Evolutionary conservation across 2,329 filamentous ascomycete species (phyloP), one percentile per base, ranked within the genome.

Genomic region (Cladophialophora bantiana): DNA sequence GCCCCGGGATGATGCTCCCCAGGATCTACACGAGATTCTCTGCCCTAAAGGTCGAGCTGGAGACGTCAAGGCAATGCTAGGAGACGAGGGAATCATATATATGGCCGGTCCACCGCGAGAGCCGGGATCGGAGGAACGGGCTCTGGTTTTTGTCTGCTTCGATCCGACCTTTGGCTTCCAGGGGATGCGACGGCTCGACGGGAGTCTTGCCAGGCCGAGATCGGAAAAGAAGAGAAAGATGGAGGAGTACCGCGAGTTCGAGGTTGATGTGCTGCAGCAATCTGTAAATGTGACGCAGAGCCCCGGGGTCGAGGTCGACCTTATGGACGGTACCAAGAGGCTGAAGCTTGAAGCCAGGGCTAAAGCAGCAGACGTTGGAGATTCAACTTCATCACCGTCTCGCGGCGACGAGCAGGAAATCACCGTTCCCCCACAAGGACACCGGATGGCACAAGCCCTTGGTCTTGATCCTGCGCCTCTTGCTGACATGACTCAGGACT

Each of bases 81-180:
- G 80, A 26, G 79, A 81, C 50, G 75, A 79, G 12, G 78, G 79
- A 1, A 70, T 81, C 18, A 65, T 81, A 18, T 81, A 81, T 65
- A 78, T 78, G 1, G 74, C 78, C 7, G 73, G 78, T 7, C 72
- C 74, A 3, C 68, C 74, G 0, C 64, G 52, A 1, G 55, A 60
- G n/a, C 45, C 59, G 34, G 74, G 70, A 5, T 62, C 74, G 1
- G 52, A 66, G 6, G 70, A 77, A 35, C 72, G 77, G 52, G 76
- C 77, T 2, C 72, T 81, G 26, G 69, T 80, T 7, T 73, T 80
- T 45, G 75, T 81, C 63, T 79, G 75, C 59, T 81, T 81, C 64
- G 79, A 81, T 66, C 79, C 79, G 0, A 67, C 71, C 2, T 74
- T 79, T 48, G 73, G 72, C 42, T 72, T 78, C 35, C 70, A 75